A percentile compares a stretch with the other conserved stretches of the same genome.
These are phyloP conservation scores for Nemania diffusa DNA, from an alignment of 2,329 filamentous ascomycete genomes.

Conservation along the genomic window DNA sequence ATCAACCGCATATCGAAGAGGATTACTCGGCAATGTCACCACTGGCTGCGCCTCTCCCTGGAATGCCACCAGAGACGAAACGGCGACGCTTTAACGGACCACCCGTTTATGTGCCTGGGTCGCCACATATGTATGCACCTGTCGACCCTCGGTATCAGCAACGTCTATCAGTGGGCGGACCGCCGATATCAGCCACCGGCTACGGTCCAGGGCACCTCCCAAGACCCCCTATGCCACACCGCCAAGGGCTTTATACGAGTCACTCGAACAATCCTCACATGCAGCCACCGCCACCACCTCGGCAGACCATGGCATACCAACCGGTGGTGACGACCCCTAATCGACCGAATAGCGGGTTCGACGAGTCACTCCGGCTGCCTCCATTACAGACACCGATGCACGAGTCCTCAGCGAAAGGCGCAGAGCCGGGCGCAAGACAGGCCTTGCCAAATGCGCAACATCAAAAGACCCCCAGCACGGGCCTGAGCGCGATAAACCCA, in stretches of 20 bases:
- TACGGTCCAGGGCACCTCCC: conserved; percentile 47
- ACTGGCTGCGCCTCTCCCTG: conserved; percentile 27
- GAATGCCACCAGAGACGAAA: conserved; percentile 47
- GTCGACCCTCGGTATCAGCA: conserved; percentile 49
- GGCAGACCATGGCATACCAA: conserved; percentile 54
- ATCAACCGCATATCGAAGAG: conserved; percentile 55
- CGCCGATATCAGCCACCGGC: conserved; percentile 42
- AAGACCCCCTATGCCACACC: conserved; percentile 40
- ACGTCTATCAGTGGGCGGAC: conserved; percentile 41
- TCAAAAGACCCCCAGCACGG: conserved; percentile 28
- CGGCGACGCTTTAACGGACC: conserved; percentile 49
- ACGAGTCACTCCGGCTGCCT: conserved; percentile 64
- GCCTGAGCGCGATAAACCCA: conserved; percentile 38
- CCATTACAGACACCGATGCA: conserved; percentile 61
- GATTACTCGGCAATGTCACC: conserved; percentile 52
- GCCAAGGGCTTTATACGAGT: conserved; percentile 25
- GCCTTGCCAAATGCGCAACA: conserved; percentile 20
- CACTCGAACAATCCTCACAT: conserved; percentile 52
- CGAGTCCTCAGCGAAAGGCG: conserved; percentile 41
- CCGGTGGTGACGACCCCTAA: conserved; percentile 46
- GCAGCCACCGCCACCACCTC: conserved; percentile 67
- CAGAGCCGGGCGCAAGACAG: conserved; percentile 35
- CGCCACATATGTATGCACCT: conserved; percentile 53
- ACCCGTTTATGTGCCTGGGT: conserved; percentile 49
- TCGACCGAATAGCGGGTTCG: conserved; percentile 60